Percentiles rank a stretch among this genome's conserved stretches.
These are phyloP conservation scores for Helianthus tuberosus DNA, from an alignment of 129 eudicot genomes.

Conservation along the genomic window DNA sequence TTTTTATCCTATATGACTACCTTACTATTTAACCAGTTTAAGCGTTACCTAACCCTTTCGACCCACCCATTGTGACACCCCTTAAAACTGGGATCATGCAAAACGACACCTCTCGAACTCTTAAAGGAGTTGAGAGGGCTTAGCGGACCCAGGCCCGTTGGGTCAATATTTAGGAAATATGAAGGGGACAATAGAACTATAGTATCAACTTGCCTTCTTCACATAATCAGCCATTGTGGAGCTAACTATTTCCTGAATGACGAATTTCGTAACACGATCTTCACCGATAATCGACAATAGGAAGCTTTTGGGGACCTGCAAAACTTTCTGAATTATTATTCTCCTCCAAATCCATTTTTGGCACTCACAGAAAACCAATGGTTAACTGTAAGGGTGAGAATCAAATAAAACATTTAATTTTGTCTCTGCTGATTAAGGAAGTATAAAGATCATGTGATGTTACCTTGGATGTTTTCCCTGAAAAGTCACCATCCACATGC, in stretches of 20 bases:
- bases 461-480: constrained; percentile 96
- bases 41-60: neutral
- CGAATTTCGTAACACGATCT: constrained; percentile 74
- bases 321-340: constrained; percentile 7
- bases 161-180: constrained; percentile 7
- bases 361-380: neutral
- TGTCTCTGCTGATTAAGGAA: neutral
- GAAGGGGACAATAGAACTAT: constrained; percentile 1
- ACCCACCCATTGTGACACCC: neutral
- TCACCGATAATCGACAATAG: constrained; percentile 75
- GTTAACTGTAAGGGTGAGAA: neutral
- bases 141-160: neutral
- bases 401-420: neutral
- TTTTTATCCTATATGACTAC: too few species aligned
- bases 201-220: constrained; percentile 57
- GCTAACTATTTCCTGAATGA: constrained; percentile 78
- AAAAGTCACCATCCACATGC: constrained; percentile 47
- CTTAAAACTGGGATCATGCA: neutral
- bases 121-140: too few species aligned
- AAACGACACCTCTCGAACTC: neutral
- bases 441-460: neutral
- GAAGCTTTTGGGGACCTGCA: constrained; percentile 79
- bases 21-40: neutral
- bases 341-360: neutral
- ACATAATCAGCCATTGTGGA: constrained; percentile 75